phyloP scores from a whole-genome alignment of 2,329 filamentous ascomycete genomes.

The Paecilomyces variotii region DNA sequence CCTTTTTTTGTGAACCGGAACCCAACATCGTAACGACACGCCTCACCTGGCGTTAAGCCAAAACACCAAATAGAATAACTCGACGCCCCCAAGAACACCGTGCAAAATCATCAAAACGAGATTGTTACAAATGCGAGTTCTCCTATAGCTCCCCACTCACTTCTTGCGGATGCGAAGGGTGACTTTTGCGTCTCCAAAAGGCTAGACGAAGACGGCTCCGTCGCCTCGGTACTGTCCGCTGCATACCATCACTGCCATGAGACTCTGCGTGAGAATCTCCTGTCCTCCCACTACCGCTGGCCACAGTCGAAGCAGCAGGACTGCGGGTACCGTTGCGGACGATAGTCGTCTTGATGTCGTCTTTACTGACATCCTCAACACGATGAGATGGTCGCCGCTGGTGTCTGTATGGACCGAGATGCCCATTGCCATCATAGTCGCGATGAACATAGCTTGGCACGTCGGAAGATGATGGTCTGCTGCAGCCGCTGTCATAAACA shows the following conservation, averaged over 20 bases:
- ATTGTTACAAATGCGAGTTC: not conserved
- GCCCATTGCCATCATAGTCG: not conserved
- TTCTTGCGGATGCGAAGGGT: conserved; percentile 21
- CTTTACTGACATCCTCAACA: conserved; percentile 13
- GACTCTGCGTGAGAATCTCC: conserved; percentile 5
- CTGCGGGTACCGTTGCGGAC: conserved; percentile 17
- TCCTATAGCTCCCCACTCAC: conserved; percentile 25
- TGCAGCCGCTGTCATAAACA: conserved; percentile 3
- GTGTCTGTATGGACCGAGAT: conserved; percentile 1
- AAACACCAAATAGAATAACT: conserved; percentile 5
- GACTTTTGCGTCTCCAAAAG: conserved; percentile 31
- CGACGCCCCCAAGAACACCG: conserved; percentile 9
- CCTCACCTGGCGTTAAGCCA: not conserved
- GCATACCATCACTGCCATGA: conserved; percentile 9
- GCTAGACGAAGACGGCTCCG: conserved; percentile 33
- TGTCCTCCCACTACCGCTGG: conserved; percentile 12
- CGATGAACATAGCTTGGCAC: not conserved
- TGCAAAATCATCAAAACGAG: conserved; percentile 12
- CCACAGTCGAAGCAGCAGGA: conserved; percentile 20
- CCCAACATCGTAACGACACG: conserved; percentile 1
- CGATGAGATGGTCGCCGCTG: conserved; percentile 12
- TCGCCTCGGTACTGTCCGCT: conserved; percentile 25
- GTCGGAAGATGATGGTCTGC: conserved; percentile 2
- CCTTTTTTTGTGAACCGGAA: conserved; percentile 17
- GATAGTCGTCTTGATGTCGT: conserved; percentile 11